A percentile compares a stretch with the other conserved stretches of the same genome.
Evolutionary conservation across 2,329 filamentous ascomycete genomes (phyloP).

Genomic region (Venturia asperata): DNA sequence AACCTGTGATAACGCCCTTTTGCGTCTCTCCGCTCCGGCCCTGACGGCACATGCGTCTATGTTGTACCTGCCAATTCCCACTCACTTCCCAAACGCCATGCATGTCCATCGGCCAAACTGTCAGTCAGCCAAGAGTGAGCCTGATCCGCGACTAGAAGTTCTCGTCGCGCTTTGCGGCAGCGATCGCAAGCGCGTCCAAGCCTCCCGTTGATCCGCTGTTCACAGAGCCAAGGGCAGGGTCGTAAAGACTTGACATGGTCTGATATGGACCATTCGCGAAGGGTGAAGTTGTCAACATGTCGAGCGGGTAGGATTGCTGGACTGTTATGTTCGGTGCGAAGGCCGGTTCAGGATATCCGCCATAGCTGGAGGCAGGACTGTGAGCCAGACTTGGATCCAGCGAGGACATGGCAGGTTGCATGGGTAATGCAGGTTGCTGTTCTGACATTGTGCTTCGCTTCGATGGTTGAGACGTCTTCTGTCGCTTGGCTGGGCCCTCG

Average conservation of each 20-base stretch:
- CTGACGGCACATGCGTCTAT: constrained; percentile 1
- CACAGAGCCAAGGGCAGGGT: constrained; percentile 12
- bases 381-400: constrained; percentile 17
- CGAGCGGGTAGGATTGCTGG: constrained; percentile 13
- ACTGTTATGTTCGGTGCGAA: constrained; percentile 4
- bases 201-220: constrained; percentile 14
- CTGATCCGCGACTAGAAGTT: neutral
- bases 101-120: neutral
- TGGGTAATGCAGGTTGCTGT: neutral
- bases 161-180: constrained; percentile 19
- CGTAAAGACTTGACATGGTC: neutral
- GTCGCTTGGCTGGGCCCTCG: constrained; percentile 17
- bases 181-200: constrained; percentile 20
- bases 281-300: neutral
- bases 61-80: neutral
- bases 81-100: constrained; percentile 7
- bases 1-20: neutral
- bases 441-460: neutral
- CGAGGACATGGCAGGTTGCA: constrained; percentile 12
- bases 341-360: neutral
- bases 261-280: constrained; percentile 12
- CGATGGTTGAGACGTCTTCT: neutral
- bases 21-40: neutral
- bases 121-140: neutral
- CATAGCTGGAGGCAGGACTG: constrained; percentile 20